These are phyloP conservation scores for Westerdykella ornata DNA, from an alignment of 2,329 filamentous ascomycete species.

Conservation along the genomic window DNA sequence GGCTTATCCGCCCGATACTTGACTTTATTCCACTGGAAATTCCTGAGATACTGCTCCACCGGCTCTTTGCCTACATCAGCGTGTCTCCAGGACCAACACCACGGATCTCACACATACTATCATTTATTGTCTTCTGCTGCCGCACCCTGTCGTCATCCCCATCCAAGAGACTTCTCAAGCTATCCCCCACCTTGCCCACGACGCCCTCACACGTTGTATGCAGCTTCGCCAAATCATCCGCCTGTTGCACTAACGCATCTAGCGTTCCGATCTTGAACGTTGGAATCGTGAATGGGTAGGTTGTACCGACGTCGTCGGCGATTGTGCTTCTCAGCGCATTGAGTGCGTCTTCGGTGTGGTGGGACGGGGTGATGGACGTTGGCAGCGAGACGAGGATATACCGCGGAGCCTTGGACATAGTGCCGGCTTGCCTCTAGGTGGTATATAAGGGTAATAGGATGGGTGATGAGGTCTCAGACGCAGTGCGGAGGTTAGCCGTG, in stretches of 20 bases:
- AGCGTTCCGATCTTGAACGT: conserved; percentile 97
- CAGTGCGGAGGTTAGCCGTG: no score
- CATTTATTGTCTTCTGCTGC: conserved; percentile 87
- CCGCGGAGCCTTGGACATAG: conserved; percentile 47
- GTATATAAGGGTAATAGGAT: conserved; percentile 3
- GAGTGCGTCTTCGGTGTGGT: conserved; percentile 74
- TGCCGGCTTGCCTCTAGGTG: conserved; percentile 8
- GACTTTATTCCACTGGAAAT: conserved; percentile 94
- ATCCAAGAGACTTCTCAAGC: conserved; percentile 73
- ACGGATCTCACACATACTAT: conserved; percentile 56
- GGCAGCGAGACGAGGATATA: conserved; percentile 90
- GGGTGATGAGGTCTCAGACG: not conserved
- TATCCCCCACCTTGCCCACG: conserved; percentile 81
- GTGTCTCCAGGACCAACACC: not conserved
- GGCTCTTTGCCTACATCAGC: conserved; percentile 57
- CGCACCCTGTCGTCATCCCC: conserved; percentile 75
- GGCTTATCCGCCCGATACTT: conserved; percentile 93
- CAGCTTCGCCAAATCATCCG: conserved; percentile 88
- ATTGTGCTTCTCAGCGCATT: conserved; percentile 67
- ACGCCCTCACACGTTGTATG: conserved; percentile 72
- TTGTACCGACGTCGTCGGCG: conserved; percentile 65
- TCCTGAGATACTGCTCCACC: conserved; percentile 85
- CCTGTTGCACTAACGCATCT: conserved; percentile 90
- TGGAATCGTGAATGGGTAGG: conserved; percentile 73
- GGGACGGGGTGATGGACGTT: conserved; percentile 74